Conservation (phyloP, 257 asterid genomes). For the Solanum phureja region DNA sequence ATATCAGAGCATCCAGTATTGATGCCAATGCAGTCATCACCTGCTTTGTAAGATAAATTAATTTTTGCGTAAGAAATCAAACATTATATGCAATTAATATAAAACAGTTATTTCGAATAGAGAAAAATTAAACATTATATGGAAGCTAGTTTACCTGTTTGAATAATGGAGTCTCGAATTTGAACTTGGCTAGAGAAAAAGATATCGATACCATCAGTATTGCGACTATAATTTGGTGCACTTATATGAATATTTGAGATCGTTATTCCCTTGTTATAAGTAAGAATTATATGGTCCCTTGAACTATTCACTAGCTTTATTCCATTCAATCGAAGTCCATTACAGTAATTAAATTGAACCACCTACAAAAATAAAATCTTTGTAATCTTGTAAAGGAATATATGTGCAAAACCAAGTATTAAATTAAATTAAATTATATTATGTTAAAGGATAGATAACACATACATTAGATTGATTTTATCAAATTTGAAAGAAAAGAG, state of each 20-base stretch:
- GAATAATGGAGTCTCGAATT: background rate
- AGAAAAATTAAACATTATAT: background rate
- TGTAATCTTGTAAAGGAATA: background rate
- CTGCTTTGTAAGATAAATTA: background rate
- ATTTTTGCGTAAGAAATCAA: background rate
- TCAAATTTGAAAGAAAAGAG: background rate
- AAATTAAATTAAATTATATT: background rate
- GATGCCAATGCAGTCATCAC: conserved; percentile 15
- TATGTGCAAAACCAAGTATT: background rate
- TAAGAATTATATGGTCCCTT: conserved; percentile 1
- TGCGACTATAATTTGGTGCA: conserved; percentile 13
- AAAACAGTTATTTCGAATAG: background rate
- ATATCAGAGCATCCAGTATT: background rate
- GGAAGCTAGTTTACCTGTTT: background rate
- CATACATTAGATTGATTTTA: background rate
- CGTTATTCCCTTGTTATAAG: background rate
- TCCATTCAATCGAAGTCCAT: conserved; percentile 3
- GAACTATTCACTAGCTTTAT: conserved; percentile 5
- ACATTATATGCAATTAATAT: background rate
- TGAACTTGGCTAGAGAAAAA: background rate
- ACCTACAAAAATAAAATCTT: background rate
- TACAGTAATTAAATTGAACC: background rate
- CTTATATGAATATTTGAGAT: background rate
- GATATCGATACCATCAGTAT: conserved; percentile 13
- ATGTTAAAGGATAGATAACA: background rate